These are phyloP conservation scores for Starmerella vaccinii DNA, from an alignment of 805 yeast genomes.

Conservation along the genomic window DNA sequence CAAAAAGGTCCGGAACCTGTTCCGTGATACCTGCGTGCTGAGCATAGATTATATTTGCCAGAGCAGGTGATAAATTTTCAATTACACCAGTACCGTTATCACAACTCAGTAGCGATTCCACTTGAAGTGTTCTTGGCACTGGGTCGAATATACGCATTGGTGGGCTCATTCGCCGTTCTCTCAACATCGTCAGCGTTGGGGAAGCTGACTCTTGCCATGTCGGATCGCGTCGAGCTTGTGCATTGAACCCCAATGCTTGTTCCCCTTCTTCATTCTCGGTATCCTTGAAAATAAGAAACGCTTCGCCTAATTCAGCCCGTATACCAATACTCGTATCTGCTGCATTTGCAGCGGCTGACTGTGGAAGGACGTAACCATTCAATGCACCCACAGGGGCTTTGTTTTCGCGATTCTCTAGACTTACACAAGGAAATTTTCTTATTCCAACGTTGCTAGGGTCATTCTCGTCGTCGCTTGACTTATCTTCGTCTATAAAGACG, in stretches of 20 bases:
- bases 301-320: too few species aligned
- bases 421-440: neutral
- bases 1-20: neutral
- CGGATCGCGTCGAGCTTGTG: neutral
- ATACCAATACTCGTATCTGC: too few species aligned
- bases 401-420: neutral
- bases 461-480: neutral
- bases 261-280: neutral
- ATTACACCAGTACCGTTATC: neutral
- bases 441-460: neutral
- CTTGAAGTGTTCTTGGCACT: neutral
- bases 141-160: neutral
- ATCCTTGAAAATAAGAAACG: neutral
- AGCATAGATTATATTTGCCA: neutral
- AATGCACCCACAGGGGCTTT: neutral
- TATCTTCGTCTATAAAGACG: neutral
- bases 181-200: neutral
- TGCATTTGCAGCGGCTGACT: neutral
- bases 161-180: neutral
- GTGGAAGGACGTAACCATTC: neutral
- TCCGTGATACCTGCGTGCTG: conserved; percentile 11
- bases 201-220: neutral
- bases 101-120: too few species aligned
- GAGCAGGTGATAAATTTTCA: neutral
- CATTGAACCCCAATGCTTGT: neutral